Conservation (phyloP, 495 filamentous ascomycete genomes). For the Daldinia caldariorum region DNA sequence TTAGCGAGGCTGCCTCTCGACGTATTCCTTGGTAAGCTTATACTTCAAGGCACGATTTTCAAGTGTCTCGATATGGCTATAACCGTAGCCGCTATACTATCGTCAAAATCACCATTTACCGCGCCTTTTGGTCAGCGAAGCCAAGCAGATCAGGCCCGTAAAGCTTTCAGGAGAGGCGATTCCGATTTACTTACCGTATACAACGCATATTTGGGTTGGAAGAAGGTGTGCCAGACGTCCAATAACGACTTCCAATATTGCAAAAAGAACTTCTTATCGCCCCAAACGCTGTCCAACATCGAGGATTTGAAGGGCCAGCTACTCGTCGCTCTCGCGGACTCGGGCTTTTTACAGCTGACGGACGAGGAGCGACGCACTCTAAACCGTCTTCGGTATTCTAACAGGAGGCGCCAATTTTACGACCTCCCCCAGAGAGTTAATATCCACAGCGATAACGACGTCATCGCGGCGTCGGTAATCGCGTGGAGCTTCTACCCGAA, state of each 20-base stretch:
- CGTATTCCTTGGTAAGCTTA: conserved; percentile 92
- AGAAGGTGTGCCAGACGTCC: conserved; percentile 70
- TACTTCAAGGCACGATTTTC: conserved; percentile 84
- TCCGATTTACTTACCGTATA: conserved; percentile 93
- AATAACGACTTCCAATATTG: conserved; percentile 85
- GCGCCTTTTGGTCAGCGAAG: conserved; percentile 81
- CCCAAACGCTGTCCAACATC: conserved; percentile 85
- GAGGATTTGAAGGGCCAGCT: conserved; percentile 95
- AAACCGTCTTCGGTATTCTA: conserved; percentile 61
- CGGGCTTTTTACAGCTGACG: conserved; percentile 79
- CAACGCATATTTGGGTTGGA: conserved; percentile 92
- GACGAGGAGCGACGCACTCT: conserved; percentile 71
- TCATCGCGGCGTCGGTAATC: conserved; percentile 78
- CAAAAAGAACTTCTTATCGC: conserved; percentile 86
- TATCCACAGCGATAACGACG: conserved; percentile 78
- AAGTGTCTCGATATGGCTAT: conserved; percentile 88
- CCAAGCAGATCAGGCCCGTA: conserved; percentile 79
- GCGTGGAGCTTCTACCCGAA: conserved; percentile 97
- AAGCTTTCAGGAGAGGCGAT: conserved; percentile 83
- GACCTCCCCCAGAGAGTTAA: conserved; percentile 77
- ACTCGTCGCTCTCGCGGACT: conserved; percentile 79
- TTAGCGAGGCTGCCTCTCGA: conserved; percentile 89
- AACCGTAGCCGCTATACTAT: conserved; percentile 90
- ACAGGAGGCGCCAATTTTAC: conserved; percentile 77
- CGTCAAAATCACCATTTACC: conserved; percentile 93